Base-by-base conservation (phyloP, 495 filamentous ascomycete genomes). In the Penicillium argentinense region DNA sequence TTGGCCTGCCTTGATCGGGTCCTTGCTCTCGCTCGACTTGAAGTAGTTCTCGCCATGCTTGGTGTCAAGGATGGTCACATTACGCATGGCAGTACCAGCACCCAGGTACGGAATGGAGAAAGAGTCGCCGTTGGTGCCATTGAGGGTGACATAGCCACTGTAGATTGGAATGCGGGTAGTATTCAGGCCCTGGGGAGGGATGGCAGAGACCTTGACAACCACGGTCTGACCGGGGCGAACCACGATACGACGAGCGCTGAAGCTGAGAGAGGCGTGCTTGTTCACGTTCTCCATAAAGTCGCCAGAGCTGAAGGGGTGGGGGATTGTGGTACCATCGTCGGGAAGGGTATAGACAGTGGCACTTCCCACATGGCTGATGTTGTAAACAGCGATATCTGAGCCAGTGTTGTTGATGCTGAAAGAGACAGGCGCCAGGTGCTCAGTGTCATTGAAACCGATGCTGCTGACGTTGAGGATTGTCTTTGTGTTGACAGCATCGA, bases 381-480 rank as follows among this genome's bases (percentile, higher is more conserved):
- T 56, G 59, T 80, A 82, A 17, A 68, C 74, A 49, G 75, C 62
- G 5, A 62, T 60, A 11, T 59, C 59, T 2, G 49, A 53, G 34
- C 74, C 78, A 28, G 71, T 65, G 63, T 84, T 84, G 46, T 60
- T 68, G 57, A 83, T 68, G 45, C 60, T 68, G 51, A 83, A 62
- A 39, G 73, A 62, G 9, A 63, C 68, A 3, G 63, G 52, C n/a
- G 63, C 55, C 34, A 82, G 67, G 59, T 79, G 42, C 39, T 75
- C 68, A 5, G 77, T 81, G 55, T 83, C 80, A 56, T 81, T 81
- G 62, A 82, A 80, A 14, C 76, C 71, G 26, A 82, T 66, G 53
- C 69, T 78, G 19, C 74, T 77, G 11, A 73, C 67, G 55, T 69
- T 73, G 38, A 82, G 61, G 11, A 75, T 62, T 4, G 76, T 80